These are phyloP conservation scores for Escovopsis sp. DNA, from an alignment of 2,329 filamentous ascomycete genomes.

Conservation along the genomic window DNA sequence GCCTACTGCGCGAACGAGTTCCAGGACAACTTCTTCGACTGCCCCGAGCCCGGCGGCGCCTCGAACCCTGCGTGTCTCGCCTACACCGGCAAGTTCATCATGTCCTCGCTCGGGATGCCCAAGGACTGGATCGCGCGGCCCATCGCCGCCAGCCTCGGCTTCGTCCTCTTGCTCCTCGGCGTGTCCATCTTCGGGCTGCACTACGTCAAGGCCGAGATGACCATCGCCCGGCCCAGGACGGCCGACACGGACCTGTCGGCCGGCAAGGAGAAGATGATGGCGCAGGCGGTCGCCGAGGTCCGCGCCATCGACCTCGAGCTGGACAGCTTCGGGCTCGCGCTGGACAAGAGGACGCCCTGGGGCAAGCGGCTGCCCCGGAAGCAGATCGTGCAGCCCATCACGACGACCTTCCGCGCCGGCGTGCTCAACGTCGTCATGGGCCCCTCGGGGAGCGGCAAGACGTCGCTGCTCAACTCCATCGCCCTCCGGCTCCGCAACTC, in stretches of 20 bases:
- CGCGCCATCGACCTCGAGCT: slow-evolving; percentile 50
- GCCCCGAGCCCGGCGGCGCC: slow-evolving; percentile 45
- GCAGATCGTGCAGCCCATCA: slow-evolving; percentile 51
- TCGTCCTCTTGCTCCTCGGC: slow-evolving; percentile 45
- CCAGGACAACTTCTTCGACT: slow-evolving; percentile 55
- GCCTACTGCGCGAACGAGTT: slow-evolving; percentile 62
- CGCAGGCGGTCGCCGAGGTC: slow-evolving; percentile 33
- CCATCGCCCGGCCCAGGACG: slow-evolving; percentile 45
- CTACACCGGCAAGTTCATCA: slow-evolving; percentile 55
- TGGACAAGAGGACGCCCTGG: slow-evolving; percentile 43
- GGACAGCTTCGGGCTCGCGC: slow-evolving; percentile 44
- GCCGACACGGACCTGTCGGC: slow-evolving; percentile 47
- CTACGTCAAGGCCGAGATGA: slow-evolving; percentile 52
- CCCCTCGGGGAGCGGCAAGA: slow-evolving; percentile 64
- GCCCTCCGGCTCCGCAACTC: slow-evolving; percentile 49
- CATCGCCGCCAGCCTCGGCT: slow-evolving; percentile 46
- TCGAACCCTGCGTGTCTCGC: slow-evolving; percentile 49
- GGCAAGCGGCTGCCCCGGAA: slow-evolving; percentile 38
- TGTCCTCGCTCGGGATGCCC: slow-evolving; percentile 54
- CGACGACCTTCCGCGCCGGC: slow-evolving; percentile 50
- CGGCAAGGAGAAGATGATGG: slow-evolving; percentile 54
- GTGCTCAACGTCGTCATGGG: slow-evolving; percentile 67
- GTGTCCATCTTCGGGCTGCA: slow-evolving; percentile 46
- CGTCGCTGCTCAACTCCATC: slow-evolving; percentile 58
- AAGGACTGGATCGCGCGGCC: slow-evolving; percentile 51